phyloP scores from a whole-genome alignment of 768 basidiomycete genomes.

The Amyloporia xantha region DNA sequence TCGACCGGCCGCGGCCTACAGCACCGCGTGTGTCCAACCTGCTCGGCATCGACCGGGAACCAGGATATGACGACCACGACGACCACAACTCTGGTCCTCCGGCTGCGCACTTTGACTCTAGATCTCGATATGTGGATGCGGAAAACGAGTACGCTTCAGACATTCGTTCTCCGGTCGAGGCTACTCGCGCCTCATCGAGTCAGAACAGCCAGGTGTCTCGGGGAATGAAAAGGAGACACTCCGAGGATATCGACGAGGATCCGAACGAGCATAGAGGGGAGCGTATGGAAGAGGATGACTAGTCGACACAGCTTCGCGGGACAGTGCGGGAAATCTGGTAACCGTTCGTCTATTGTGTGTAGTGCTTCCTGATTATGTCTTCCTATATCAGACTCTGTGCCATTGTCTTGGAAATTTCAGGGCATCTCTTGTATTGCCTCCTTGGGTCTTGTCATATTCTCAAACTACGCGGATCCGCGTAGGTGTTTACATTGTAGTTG shows the following conservation, averaged over 20 bases:
- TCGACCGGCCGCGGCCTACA: conserved; percentile 11
- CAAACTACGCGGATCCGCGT: too few relatives aligned
- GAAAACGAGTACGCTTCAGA: too few relatives aligned
- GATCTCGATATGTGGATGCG: too few relatives aligned
- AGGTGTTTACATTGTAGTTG: too few relatives aligned
- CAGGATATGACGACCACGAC: conserved; percentile 14
- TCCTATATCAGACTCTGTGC: neutral
- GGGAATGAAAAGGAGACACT: neutral
- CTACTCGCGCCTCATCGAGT: conserved; percentile 3
- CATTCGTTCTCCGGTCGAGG: conserved; percentile 12
- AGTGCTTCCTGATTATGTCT: neutral
- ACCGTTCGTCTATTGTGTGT: neutral
- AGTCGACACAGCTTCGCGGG: neutral
- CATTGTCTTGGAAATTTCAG: neutral
- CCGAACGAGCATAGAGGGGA: conserved; percentile 7
- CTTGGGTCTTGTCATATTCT: too few relatives aligned
- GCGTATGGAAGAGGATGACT: conserved; percentile 15
- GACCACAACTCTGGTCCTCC: conserved; percentile 4
- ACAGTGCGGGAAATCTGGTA: neutral
- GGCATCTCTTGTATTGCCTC: neutral
- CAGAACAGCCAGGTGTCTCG: neutral
- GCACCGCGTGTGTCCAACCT: conserved; percentile 15
- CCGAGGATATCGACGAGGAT: neutral
- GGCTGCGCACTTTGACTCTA: too few relatives aligned
- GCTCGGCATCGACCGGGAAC: conserved; percentile 17